A percentile compares a stretch with the other conserved stretches of the same genome.
phyloP scores from a whole-genome alignment of 371 early-diverging fungal species.

The Saksenaea vasiformis region DNA sequence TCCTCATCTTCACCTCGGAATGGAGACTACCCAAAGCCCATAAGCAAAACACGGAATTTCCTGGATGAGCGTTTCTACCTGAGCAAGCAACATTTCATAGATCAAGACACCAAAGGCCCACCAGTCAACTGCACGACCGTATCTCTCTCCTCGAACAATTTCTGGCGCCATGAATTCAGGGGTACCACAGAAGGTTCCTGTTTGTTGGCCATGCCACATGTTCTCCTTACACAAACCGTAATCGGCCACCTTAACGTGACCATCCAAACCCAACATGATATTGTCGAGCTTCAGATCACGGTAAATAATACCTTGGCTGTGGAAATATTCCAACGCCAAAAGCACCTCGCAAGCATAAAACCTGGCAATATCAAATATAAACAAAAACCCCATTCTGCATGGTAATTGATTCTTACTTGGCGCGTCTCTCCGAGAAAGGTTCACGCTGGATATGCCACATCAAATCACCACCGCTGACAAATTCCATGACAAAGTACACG shows the following conservation, averaged over 20 bases:
- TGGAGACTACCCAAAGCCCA: conserved; percentile 60
- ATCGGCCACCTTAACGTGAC: conserved; percentile 98
- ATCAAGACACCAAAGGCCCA: conserved; percentile 99
- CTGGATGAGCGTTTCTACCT: conserved; percentile 17
- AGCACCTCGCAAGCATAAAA: conserved; percentile 98
- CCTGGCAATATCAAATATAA: conserved; percentile 14
- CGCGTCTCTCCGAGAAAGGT: conserved; percentile 83
- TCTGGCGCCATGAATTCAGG: conserved; percentile 99
- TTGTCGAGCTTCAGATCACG: conserved; percentile 99
- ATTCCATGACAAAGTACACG: conserved; percentile 99
- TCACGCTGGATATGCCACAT: conserved; percentile 95
- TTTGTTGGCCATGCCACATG: conserved; percentile 81
- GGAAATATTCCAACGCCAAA: conserved; percentile 95
- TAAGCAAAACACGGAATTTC: background rate
- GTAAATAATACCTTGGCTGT: conserved; percentile 92
- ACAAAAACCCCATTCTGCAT: background rate
- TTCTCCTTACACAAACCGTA: conserved; percentile 98
- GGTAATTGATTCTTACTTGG: conserved; percentile 51
- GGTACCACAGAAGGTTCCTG: conserved; percentile 98
- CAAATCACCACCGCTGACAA: conserved; percentile 98
- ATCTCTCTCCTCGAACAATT: conserved; percentile 88
- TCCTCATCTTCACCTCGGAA: conserved; percentile 95
- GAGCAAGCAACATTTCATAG: conserved; percentile 96
- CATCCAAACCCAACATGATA: conserved; percentile 89
- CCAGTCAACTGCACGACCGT: conserved; percentile 96